A percentile compares a stretch with the other conserved stretches of the same genome.
Conservation (phyloP, 2,329 filamentous ascomycete genomes). For the Thielaviopsis cerberus region DNA sequence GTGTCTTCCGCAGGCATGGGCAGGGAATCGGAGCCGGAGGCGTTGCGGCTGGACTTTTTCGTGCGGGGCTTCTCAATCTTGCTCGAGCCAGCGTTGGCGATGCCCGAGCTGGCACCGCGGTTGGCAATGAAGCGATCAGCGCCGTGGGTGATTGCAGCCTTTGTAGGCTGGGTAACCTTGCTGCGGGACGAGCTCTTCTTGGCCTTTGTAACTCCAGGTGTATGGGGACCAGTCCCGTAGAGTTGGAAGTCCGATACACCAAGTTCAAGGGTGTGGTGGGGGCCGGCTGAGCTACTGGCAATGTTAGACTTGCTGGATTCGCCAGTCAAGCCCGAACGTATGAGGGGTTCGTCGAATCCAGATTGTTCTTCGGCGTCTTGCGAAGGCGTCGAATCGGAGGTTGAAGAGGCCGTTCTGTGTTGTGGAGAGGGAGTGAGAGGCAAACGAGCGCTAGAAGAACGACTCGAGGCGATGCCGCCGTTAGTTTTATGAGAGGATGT, state of each 20-base stretch:
- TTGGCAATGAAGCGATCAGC: constrained; percentile 95
- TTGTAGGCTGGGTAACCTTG: constrained; percentile 35
- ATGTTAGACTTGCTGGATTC: constrained; percentile 97
- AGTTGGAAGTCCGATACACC: constrained; percentile 85
- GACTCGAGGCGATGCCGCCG: constrained; percentile 75
- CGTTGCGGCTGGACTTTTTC: constrained; percentile 51
- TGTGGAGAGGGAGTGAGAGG: constrained; percentile 84
- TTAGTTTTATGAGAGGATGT: constrained; percentile 95
- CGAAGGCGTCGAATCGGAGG: constrained; percentile 55
- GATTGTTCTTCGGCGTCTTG: constrained; percentile 57
- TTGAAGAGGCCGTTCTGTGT: constrained; percentile 33
- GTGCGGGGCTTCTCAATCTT: constrained; percentile 66
- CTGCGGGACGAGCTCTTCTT: constrained; percentile 35
- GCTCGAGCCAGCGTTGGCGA: constrained; percentile 60
- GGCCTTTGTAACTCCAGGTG: constrained; percentile 36
- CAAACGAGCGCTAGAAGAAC: constrained; percentile 85
- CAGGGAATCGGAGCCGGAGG: constrained; percentile 45
- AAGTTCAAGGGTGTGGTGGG: constrained; percentile 67
- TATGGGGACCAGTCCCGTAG: constrained; percentile 58
- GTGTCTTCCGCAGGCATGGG: constrained; percentile 66
- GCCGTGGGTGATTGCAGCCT: constrained; percentile 63
- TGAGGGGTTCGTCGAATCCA: constrained; percentile 28
- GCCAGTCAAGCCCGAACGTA: constrained; percentile 49
- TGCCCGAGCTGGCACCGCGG: constrained; percentile 72
- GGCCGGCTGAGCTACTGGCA: constrained; percentile 52